A percentile compares a stretch with the other conserved stretches of the same genome.
phyloP scores from a whole-genome alignment of 2,329 filamentous ascomycete genomes.

The Botrytis aclada region DNA sequence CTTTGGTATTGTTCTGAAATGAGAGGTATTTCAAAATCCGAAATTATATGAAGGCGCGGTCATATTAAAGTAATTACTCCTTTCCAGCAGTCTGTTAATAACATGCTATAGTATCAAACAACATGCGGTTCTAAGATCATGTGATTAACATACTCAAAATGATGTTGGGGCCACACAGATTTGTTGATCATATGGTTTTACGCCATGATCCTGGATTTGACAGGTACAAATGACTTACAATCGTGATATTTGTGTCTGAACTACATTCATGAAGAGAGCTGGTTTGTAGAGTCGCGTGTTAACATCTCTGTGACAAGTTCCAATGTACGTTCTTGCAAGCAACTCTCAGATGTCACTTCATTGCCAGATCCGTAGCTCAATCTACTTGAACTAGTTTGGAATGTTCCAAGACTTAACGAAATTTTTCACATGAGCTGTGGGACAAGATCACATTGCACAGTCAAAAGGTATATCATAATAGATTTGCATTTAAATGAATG shows the following conservation, averaged over 20 bases:
- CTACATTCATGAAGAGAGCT: fast-evolving
- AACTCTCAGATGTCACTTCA: fast-evolving
- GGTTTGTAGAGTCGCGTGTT: neutral
- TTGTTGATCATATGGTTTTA: neutral
- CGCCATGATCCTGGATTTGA: neutral
- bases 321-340: neutral
- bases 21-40: fast-evolving
- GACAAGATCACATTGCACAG: neutral
- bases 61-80: fast-evolving
- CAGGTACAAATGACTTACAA: fast-evolving
- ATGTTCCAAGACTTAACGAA: fast-evolving
- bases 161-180: neutral
- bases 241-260: neutral
- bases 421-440: neutral
- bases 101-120: neutral
- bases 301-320: neutral
- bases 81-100: neutral
- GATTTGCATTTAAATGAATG: neutral
- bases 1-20: neutral
- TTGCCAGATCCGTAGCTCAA: neutral
- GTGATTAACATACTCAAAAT: neutral
- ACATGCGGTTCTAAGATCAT: neutral
- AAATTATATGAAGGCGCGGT: neutral
- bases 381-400: neutral
- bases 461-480: neutral